A percentile compares a stretch with the other conserved stretches of the same genome.
These are phyloP conservation scores for Musa beccarii DNA, from an alignment of 176 grass and related monocot species.

Conservation along the genomic window DNA sequence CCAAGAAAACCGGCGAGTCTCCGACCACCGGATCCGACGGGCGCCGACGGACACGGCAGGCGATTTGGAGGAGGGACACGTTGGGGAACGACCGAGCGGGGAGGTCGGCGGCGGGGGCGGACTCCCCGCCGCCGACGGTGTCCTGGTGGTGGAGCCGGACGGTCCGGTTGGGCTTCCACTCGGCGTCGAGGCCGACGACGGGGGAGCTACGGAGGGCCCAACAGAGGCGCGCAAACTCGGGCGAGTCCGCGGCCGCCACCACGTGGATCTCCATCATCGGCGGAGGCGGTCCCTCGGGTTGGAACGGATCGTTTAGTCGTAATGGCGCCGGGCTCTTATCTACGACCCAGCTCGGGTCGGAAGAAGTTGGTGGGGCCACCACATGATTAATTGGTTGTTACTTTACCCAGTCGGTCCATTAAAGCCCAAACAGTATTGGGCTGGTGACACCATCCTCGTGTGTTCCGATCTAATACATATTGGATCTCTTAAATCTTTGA, in stretches of 20 bases:
- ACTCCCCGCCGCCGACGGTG: background rate
- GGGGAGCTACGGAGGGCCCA: constrained; percentile 32
- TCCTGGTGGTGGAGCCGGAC: background rate
- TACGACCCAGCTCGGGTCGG: too few relatives aligned
- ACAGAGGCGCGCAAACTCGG: constrained; percentile 36
- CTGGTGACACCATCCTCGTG: too few relatives aligned
- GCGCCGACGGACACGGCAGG: constrained; percentile 30
- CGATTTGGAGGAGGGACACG: constrained; percentile 69
- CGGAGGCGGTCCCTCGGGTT: background rate
- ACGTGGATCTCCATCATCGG: constrained; percentile 12
- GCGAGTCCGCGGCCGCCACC: constrained; percentile 22
- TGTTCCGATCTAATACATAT: too few relatives aligned
- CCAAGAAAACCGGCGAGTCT: constrained; percentile 50
- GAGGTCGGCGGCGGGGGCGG: background rate
- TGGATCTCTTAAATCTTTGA: too few relatives aligned
- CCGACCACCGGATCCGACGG: background rate
- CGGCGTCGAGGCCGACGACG: constrained; percentile 70
- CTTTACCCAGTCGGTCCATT: too few relatives aligned
- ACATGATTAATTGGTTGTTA: too few relatives aligned
- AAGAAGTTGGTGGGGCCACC: too few relatives aligned
- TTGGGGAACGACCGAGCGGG: constrained; percentile 32
- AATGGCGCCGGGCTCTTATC: background rate
- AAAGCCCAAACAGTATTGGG: too few relatives aligned
- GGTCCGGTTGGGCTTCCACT: constrained; percentile 80
- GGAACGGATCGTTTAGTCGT: background rate